phyloP scores from a whole-genome alignment of 345 rosid genomes.

The Triadica sebifera region DNA sequence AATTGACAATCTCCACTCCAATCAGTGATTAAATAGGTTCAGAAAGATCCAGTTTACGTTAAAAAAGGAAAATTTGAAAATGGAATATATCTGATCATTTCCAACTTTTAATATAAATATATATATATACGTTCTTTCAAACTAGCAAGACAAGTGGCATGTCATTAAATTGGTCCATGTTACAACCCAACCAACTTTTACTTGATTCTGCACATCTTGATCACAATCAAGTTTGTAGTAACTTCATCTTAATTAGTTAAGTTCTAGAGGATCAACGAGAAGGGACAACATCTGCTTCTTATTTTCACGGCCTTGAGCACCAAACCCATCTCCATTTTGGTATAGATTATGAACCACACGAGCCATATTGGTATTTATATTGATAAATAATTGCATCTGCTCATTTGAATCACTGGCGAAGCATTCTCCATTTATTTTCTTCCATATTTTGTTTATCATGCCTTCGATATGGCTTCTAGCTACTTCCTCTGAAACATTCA shows the following conservation, averaged over 20 bases:
- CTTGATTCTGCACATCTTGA: too few species aligned
- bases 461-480: constrained; percentile 33
- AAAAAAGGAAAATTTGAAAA: too few species aligned
- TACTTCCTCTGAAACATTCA: constrained; percentile 35
- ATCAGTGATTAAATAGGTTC: too few species aligned
- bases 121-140: too few species aligned
- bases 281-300: constrained; percentile 32
- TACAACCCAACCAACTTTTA: too few species aligned
- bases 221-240: too few species aligned
- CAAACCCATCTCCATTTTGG: constrained; percentile 49
- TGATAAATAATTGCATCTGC: constrained; percentile 18
- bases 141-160: too few species aligned
- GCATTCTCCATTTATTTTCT: constrained; percentile 35
- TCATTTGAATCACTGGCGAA: constrained; percentile 10
- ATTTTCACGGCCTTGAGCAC: constrained; percentile 37
- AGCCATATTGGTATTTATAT: constrained; percentile 32
- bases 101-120: too few species aligned
- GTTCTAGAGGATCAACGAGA: constrained; percentile 34
- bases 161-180: too few species aligned
- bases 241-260: not conserved
- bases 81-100: too few species aligned
- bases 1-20: too few species aligned
- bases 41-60: too few species aligned
- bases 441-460: constrained; percentile 38
- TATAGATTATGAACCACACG: constrained; percentile 43